These are phyloP conservation scores for Synchytrium microbalum DNA, from an alignment of 371 early-diverging fungal genomes.

Conservation along the genomic window DNA sequence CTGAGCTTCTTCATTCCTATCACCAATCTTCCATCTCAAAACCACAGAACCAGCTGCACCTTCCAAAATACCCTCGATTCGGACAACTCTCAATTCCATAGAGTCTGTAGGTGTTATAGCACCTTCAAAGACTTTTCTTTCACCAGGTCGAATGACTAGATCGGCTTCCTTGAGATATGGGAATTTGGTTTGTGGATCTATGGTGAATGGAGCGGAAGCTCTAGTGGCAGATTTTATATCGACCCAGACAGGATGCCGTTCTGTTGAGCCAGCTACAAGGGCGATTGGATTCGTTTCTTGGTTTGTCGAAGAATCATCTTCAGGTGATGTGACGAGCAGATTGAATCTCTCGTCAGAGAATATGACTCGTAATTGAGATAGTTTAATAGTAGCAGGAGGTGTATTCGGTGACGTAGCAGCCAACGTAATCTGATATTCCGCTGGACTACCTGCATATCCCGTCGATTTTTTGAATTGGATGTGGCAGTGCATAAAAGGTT, in stretches of 20 bases:
- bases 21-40: slow-evolving; percentile 39
- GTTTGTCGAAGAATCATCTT: neutral
- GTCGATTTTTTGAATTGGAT: slow-evolving; percentile 30
- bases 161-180: slow-evolving; percentile 21
- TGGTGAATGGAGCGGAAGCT: neutral
- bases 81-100: slow-evolving; percentile 51
- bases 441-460: slow-evolving; percentile 25
- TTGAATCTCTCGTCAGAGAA: slow-evolving; percentile 49
- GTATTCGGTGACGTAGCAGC: slow-evolving; percentile 6
- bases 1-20: slow-evolving; percentile 17
- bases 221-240: slow-evolving; percentile 1
- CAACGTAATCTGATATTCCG: slow-evolving; percentile 34
- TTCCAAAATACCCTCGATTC: slow-evolving; percentile 38
- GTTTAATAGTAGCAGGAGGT: slow-evolving; percentile 15
- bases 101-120: slow-evolving; percentile 46
- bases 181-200: slow-evolving; percentile 18
- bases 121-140: slow-evolving; percentile 57
- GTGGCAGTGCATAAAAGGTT: slow-evolving; percentile 41
- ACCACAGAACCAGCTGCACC: slow-evolving; percentile 34
- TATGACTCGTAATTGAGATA: slow-evolving; percentile 36
- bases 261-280: slow-evolving; percentile 9
- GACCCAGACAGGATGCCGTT: slow-evolving; percentile 7
- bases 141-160: slow-evolving; percentile 44
- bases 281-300: slow-evolving; percentile 9
- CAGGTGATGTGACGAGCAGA: slow-evolving; percentile 23